Base-by-base conservation (phyloP, 495 filamentous ascomycete species). In the Talaromyces stipitatus region DNA sequence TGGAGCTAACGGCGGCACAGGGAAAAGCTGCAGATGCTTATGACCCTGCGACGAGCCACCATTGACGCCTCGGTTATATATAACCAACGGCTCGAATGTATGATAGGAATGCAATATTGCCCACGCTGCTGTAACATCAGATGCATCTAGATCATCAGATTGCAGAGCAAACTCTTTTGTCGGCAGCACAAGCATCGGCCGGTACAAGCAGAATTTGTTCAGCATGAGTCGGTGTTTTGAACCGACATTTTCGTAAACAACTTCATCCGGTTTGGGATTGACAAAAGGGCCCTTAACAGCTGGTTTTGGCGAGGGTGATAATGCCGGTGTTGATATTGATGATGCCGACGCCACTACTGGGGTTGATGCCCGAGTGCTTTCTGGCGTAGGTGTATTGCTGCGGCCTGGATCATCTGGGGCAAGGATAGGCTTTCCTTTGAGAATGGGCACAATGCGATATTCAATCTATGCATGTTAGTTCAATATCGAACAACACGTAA, bases 1-100 rank as follows among this genome's bases (percentile, higher is more conserved):
- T n/a, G 54, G 54, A 7, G 33, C 54, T 10, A 56, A 56, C 6
- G 53, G 51, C 9, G 53, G 63, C 38, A 45, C 30, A 2, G 64
- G 63, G 23, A 67, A 61, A 11, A 64, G 50, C 36, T 67, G 63
- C 12, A 67, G 29, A 51, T 67, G 64, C 33, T 67, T 67, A 28
- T 67, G 63, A 3, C 61, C 61, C 52, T 63, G 63, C 26, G 61
- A 63, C 9, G 61, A 56, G 41, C 64, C 64, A 32, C 64, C 64
- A 22, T 67, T 58, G 12, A 58, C 61, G 5, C 64, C 64, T 46
- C 64, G 65, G 27, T 67, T 67, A 50, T 67, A 67, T 7, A 67
- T 59, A 18, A 64, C 50, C 45, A 67, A 50, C 12, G 56, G 58
- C n/a, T 43, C 58, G 29, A 55, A 55, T 4, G 50, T 50, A 43